phyloP scores from a whole-genome alignment of 345 rosid species.

The Bruguiera sexangula region DNA sequence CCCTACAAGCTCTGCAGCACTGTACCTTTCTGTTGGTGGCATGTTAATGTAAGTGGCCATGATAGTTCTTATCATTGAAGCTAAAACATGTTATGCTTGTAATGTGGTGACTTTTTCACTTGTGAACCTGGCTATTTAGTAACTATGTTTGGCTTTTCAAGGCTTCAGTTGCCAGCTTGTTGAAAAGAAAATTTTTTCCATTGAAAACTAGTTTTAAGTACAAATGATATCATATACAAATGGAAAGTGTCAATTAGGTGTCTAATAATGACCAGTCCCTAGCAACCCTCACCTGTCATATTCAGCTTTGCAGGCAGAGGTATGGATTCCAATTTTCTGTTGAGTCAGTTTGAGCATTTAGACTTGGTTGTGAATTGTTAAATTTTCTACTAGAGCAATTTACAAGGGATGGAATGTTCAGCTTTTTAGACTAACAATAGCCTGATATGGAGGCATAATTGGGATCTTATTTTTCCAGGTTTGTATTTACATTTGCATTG shows the following conservation, averaged over 20 bases:
- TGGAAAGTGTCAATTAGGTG: too few species aligned
- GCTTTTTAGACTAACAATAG: neutral
- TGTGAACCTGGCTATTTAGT: neutral
- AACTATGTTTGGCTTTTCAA: too few species aligned
- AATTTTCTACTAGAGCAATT: conserved; percentile 1
- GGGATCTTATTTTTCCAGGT: conserved; percentile 46
- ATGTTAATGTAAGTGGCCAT: conserved; percentile 65
- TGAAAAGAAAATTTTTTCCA: too few species aligned
- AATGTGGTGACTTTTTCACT: neutral
- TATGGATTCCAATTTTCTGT: neutral
- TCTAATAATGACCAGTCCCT: too few species aligned
- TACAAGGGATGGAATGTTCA: neutral
- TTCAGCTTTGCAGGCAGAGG: too few species aligned
- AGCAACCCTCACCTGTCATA: too few species aligned
- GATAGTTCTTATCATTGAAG: neutral
- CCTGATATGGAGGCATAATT: conserved; percentile 9
- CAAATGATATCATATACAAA: too few species aligned
- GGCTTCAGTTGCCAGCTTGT: too few species aligned
- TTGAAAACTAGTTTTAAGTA: too few species aligned
- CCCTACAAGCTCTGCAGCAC: conserved; percentile 37
- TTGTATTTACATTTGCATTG: conserved; percentile 79
- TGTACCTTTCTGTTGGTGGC: conserved; percentile 85
- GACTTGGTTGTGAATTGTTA: neutral
- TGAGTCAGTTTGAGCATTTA: neutral
- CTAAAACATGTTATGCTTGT: neutral